These are phyloP conservation scores for Colletotrichum musicola DNA, from an alignment of 2,329 filamentous ascomycete species.

Conservation along the genomic window DNA sequence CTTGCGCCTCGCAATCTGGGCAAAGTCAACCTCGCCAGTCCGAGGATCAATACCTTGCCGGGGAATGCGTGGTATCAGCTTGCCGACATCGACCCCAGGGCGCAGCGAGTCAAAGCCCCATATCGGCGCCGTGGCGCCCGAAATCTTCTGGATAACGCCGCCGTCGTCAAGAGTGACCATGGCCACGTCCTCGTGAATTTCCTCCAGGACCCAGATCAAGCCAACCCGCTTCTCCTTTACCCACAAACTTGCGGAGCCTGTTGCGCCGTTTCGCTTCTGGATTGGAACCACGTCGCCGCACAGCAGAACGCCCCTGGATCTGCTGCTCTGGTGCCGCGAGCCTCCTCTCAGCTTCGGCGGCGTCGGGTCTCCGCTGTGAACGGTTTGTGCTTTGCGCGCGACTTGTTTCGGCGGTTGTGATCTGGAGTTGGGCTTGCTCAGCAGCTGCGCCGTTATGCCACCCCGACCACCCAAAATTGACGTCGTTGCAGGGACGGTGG, in stretches of 20 bases:
- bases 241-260: constrained; percentile 95
- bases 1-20: constrained; percentile 76
- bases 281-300: constrained; percentile 99
- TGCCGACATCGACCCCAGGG: constrained; percentile 79
- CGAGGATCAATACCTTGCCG: constrained; percentile 78
- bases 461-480: constrained; percentile 75
- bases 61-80: constrained; percentile 85
- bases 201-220: constrained; percentile 97
- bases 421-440: constrained; percentile 82
- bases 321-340: constrained; percentile 76
- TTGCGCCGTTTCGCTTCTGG: constrained; percentile 92
- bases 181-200: constrained; percentile 95
- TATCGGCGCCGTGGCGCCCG: constrained; percentile 84
- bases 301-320: constrained; percentile 88
- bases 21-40: constrained; percentile 82
- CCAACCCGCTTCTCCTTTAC: constrained; percentile 97
- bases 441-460: constrained; percentile 87
- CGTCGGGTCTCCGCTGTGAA: constrained; percentile 68
- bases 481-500: constrained; percentile 53
- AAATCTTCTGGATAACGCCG: constrained; percentile 76
- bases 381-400: constrained; percentile 73
- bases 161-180: constrained; percentile 82
- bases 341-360: constrained; percentile 66
- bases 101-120: constrained; percentile 81
- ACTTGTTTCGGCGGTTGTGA: constrained; percentile 67